These are phyloP conservation scores for Sordaria brevicollis DNA, from an alignment of 495 filamentous ascomycete species.

Conservation along the genomic window DNA sequence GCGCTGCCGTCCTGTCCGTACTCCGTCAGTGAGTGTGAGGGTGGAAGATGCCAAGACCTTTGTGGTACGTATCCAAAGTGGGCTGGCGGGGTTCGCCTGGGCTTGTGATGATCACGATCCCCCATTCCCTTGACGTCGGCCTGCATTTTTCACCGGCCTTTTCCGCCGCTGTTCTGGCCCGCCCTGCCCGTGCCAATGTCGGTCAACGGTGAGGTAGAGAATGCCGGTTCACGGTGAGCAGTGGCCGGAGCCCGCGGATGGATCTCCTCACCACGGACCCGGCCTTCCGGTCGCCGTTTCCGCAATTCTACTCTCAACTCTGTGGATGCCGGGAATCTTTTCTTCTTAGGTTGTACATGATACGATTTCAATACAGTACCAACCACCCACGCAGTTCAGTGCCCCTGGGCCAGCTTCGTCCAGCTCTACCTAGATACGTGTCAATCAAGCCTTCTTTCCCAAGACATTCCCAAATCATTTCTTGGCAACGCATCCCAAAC, in stretches of 20 bases:
- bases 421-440: too few species aligned
- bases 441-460: background rate
- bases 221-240: background rate
- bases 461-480: background rate
- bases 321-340: background rate
- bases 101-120: background rate
- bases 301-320: background rate
- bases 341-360: too few species aligned
- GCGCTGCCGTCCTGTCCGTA: background rate
- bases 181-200: background rate
- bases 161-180: background rate
- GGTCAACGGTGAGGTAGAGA: background rate
- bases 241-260: background rate
- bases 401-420: too few species aligned
- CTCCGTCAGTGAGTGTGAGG: background rate
- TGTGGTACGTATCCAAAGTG: background rate
- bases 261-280: background rate
- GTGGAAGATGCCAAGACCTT: background rate
- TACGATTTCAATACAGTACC: too few species aligned
- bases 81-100: background rate
- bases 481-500: background rate
- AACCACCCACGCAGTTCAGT: background rate
- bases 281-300: background rate
- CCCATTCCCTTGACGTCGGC: background rate
- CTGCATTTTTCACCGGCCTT: background rate